Base-by-base conservation (phyloP, 2,329 filamentous ascomycete species). In the Monosporascus cannonballus region DNA sequence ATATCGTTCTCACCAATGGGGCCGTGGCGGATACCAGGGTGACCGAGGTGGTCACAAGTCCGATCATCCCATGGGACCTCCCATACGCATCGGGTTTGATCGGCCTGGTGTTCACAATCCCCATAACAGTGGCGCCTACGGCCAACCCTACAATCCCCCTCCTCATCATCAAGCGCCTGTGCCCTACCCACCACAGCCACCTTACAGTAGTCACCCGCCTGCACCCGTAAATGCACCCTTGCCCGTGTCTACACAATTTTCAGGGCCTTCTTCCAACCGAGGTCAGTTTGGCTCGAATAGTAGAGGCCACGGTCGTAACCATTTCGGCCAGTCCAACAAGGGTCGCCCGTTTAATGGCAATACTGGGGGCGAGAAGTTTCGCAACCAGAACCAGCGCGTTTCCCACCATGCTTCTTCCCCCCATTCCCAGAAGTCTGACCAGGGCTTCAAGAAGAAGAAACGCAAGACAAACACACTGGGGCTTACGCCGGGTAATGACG, bases 381-480 rank as follows among this genome's bases (percentile, higher is more conserved):
- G 61, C 50, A 62, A 72, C 41, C 66, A 64, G 38, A 64, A 66
- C 54, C 67, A 68, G 48, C 63, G 61, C 48, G 57, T 60, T 14
- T 34, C 30, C 18, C 60, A 63, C 34, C 67, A 69, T 52, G 63
- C 17, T 27, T 18, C 42, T 54, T 50, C 66, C 53, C 69, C 69
- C 58, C 64, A 68, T 57, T 64, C 72, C 72, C 75, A 79, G 70
- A 79, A 78, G 72, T 71, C 75, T 78, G 75, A 78, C 72, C 70
- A 72, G 62, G 67, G 72, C 61, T 72, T 73, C 54, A 86, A 85
- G 67, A 86, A 85, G 68, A 89, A 88, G 75, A 87, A 86, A 74
- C 80, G 84, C 53, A 86, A 84, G 72, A 83, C 82, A 39, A 88
- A 88, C 59, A 85, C 84, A 1, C 76, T 91, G 24, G 88, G 88